Conservation (phyloP, 225 moss, liverwort and hornwort genomes). For the Pleurozium schreberi region DNA sequence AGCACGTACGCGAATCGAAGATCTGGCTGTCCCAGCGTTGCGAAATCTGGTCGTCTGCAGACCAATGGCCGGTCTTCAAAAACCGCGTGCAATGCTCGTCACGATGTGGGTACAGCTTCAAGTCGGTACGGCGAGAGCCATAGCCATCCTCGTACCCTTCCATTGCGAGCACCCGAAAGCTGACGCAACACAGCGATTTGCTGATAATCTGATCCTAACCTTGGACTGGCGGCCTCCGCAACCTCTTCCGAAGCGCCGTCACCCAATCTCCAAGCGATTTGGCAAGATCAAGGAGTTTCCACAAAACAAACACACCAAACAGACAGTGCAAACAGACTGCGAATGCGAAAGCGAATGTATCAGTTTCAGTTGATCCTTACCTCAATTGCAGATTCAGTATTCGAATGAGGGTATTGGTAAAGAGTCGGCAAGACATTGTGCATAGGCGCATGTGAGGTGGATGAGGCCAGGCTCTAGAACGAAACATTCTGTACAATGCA, state of each 20-base stretch:
- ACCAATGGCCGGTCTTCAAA: neutral
- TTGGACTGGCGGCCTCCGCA: neutral
- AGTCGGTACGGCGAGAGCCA: too few species aligned
- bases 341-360: neutral
- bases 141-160: neutral
- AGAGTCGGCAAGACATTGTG: neutral
- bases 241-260: neutral
- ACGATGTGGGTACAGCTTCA: too few species aligned
- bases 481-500: neutral
- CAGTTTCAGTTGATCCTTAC: neutral
- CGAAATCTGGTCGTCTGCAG: neutral
- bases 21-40: neutral
- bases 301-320: neutral
- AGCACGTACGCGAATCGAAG: neutral
- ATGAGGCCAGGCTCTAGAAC: too few species aligned
- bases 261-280: neutral
- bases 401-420: too few species aligned
- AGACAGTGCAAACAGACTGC: neutral
- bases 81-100: neutral
- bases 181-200: neutral
- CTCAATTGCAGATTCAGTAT: neutral
- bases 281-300: neutral
- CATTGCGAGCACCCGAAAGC: neutral
- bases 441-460: too few species aligned
- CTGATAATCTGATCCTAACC: neutral